Conservation (phyloP, 768 basidiomycete genomes). For the Mycena crocata region DNA sequence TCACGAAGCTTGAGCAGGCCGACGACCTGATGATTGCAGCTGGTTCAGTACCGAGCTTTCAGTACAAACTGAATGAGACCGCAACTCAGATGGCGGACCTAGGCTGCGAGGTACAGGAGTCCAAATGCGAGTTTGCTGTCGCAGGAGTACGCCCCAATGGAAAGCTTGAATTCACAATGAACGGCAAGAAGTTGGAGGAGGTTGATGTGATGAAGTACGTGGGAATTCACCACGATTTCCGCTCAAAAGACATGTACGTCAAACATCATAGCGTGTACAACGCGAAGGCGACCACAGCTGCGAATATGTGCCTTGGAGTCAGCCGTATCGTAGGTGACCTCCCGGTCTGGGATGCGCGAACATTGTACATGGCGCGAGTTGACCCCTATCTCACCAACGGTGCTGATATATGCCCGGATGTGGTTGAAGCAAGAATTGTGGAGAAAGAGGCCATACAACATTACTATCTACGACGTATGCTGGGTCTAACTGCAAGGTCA, state of each 20-base stretch:
- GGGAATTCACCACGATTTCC: constrained; percentile 13
- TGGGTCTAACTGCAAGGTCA: neutral
- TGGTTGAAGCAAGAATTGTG: too few relatives aligned
- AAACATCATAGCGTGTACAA: neutral
- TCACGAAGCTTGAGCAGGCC: constrained; percentile 40
- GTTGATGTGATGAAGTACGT: constrained; percentile 26
- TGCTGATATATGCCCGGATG: too few relatives aligned
- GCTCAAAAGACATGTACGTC: neutral
- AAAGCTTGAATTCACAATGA: neutral
- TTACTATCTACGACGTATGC: too few relatives aligned
- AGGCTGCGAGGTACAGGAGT: neutral
- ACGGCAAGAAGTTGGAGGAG: constrained; percentile 7
- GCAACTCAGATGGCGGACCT: neutral
- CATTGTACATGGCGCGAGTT: too few relatives aligned
- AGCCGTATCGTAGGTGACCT: too few relatives aligned
- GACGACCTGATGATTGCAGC: too few relatives aligned
- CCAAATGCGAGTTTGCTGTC: neutral
- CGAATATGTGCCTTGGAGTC: too few relatives aligned
- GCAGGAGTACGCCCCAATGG: neutral
- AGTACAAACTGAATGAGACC: constrained; percentile 15
- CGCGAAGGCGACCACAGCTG: too few relatives aligned
- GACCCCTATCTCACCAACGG: too few relatives aligned
- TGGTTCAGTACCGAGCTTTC: constrained; percentile 26
- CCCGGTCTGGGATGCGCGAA: too few relatives aligned
- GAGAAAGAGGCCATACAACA: too few relatives aligned